These are phyloP conservation scores for Claviceps quebecensis DNA, from an alignment of 2,329 filamentous ascomycete genomes.

Conservation along the genomic window DNA sequence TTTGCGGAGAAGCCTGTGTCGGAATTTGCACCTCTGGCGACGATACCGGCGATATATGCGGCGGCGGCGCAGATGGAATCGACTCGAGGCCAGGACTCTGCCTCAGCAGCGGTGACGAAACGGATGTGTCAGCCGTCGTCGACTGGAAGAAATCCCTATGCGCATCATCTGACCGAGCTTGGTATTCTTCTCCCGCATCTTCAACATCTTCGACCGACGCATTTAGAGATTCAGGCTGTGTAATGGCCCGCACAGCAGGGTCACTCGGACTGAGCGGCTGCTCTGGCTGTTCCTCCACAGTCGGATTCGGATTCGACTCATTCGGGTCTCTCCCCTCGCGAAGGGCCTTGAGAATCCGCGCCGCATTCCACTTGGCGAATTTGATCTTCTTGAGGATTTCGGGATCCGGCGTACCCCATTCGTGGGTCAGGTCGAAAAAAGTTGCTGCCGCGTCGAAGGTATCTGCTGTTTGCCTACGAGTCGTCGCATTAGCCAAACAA, in stretches of 20 bases:
- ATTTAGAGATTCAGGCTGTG: slow-evolving; percentile 20
- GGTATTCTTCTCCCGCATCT: slow-evolving; percentile 25
- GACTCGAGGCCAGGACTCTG: slow-evolving; percentile 12
- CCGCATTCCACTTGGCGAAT: slow-evolving; percentile 90
- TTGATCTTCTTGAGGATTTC: slow-evolving; percentile 81
- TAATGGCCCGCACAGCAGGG: slow-evolving; percentile 42
- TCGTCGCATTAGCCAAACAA: too few relatives aligned
- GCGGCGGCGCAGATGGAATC: slow-evolving; percentile 11
- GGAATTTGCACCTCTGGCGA: slow-evolving; percentile 10
- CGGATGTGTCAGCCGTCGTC: slow-evolving; percentile 14
- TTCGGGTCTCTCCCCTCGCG: slow-evolving; percentile 89
- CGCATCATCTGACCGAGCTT: slow-evolving; percentile 8
- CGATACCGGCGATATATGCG: slow-evolving; percentile 8
- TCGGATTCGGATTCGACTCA: slow-evolving; percentile 57
- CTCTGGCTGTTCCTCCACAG: slow-evolving; percentile 19
- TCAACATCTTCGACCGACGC: slow-evolving; percentile 40
- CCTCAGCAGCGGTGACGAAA: slow-evolving; percentile 22
- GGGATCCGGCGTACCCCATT: slow-evolving; percentile 64
- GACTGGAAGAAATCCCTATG: slow-evolving; percentile 22
- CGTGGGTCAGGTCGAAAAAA: slow-evolving; percentile 75
- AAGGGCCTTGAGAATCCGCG: slow-evolving; percentile 79
- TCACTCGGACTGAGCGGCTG: slow-evolving; percentile 47
- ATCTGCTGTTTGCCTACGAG: slow-evolving; percentile 67
- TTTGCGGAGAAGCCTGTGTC: slow-evolving; percentile 15
- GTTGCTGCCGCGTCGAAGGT: slow-evolving; percentile 87